Base-by-base conservation (phyloP, 1,284 basidiomycete genomes). In the Neolentinus lepideus region DNA sequence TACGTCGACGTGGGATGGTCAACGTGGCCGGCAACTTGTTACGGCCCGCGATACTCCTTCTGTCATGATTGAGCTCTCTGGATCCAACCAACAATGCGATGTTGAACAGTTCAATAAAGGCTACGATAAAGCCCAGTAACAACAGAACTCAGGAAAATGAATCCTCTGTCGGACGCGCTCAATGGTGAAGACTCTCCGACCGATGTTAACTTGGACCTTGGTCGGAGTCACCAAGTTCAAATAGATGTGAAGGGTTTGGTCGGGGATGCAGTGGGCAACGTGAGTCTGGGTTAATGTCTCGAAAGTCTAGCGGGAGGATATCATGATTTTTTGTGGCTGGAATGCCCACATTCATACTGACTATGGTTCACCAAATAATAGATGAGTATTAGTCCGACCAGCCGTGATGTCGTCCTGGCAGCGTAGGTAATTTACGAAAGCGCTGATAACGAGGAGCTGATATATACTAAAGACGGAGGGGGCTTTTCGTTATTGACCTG, bases 401-500 rank as follows among this genome's bases (percentile, higher is more conserved):
- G 83, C 53, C 78, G 90, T 24, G 90, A 92, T 64, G 76, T 93
- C 27, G 89, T 90, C 1, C 77, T 92, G 33, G 88, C 88, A 57
- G 85, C 89, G 85, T 90, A 70, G 61, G 85, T 73, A 14, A 53
- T 35, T n/a, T 22, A 4, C 19, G 29, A 19, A 12, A 21, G 21
- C 43, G 48, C 8, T 2, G 19, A 51, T n/a, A 26, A 19, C 35
- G 54, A 43, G 27, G 22, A 47, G 25, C 45, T 36, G 54, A 55
- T 52, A 29, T 58, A 24, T 50, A 53, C 43, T 43, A 25, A 62
- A 91, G 88, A 14, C 85, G 96, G 8, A 89, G 93, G 61, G 96
- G 96, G 0, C 78, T 99, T n/a, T 98, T 93, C 69, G 94, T 99
- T 59, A 90, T 99, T 61, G 96, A 98, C 71, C 77, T 99, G 8